Evolutionary conservation across 176 grass and related monocot species (phyloP).

Genomic region (Oropetium thomaeum): DNA sequence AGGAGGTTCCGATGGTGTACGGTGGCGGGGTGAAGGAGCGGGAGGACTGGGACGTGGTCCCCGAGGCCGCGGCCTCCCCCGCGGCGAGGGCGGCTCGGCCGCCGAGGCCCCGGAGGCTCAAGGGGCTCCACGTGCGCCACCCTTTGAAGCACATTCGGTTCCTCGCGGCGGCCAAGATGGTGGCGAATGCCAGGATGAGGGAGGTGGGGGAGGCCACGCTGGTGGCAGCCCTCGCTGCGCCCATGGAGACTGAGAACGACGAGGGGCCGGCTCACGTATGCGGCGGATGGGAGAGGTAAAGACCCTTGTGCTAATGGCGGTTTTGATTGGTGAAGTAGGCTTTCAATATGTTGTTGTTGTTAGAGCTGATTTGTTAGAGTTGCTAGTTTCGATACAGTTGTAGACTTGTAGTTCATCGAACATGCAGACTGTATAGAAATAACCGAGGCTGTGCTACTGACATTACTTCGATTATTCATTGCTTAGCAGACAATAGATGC

Average conservation of each 20-base stretch:
- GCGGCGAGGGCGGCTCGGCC: constrained; percentile 22
- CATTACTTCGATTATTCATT: neutral
- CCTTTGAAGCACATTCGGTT: constrained; percentile 54
- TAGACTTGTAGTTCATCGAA: neutral
- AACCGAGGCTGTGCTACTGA: neutral
- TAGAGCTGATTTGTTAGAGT: neutral
- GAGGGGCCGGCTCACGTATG: constrained; percentile 36
- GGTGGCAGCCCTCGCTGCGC: neutral
- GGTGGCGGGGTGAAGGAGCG: constrained; percentile 41
- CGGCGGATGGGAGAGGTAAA: constrained; percentile 81
- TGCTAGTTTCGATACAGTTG: neutral
- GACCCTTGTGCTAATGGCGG: neutral
- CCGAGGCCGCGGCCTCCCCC: neutral
- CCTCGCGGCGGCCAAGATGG: constrained; percentile 40
- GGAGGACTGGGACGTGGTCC: constrained; percentile 25
- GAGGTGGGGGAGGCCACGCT: constrained; percentile 32
- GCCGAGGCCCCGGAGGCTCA: constrained; percentile 33
- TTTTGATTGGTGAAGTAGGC: neutral
- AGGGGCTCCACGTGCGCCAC: constrained; percentile 41
- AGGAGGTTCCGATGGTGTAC: constrained; percentile 44
- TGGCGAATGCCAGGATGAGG: constrained; percentile 31
- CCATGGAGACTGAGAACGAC: constrained; percentile 8
- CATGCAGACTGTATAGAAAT: neutral
- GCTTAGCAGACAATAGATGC: neutral
- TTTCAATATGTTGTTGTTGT: neutral